Evolutionary conservation across 148 eudicot genomes (phyloP), one percentile per base, ranked within the genome.

Genomic region (Arbutus unedo): DNA sequence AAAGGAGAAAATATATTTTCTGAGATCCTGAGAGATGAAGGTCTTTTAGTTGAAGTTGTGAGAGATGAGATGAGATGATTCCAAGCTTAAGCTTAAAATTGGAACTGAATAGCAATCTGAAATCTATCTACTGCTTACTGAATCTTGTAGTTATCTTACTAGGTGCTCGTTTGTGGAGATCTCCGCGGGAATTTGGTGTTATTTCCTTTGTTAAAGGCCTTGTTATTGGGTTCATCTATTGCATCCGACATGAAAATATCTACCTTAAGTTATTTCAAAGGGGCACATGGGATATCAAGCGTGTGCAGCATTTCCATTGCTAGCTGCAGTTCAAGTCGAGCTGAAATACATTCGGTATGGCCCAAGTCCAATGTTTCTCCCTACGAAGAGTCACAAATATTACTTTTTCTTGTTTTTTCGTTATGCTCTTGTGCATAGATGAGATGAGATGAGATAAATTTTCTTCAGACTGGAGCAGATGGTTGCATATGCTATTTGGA

Each of bases 251-350:
- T 83, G 85, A 87, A 87, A 84, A 85, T 88, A 79, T 80, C 86
- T 83, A 87, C 90, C 51, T 15, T 90, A 78, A 89, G 85, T 85
- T 88, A 91, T 92, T 96, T 96, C 85, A 96, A 91, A 91, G 94
- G 98, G 81, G 98, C 98, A 85, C 99, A 96, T 90, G 99, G 99
- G 80, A 95, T 96, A 90, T 96, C 99, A 78, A 85, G 92, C 50
- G 98, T 96, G 18, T 90, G 92, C 90, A 94, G 95, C 87, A 86
- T 96, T 82, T 88, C 93, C 38, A 80, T 92, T 57, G 82, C 86
- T 83, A 78, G 83, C 72, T 85, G 86, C 78, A 84, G 85, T 88
- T 81, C 87, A 82, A 86, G 79, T 75, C 83, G 88, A 85, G 78
- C 87, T 57, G 97, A 96, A 74, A 89, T 96, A 54, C 86, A 82